phyloP scores from a whole-genome alignment of 192 early-diverging fungal species.

The Funneliformis geosporum region DNA sequence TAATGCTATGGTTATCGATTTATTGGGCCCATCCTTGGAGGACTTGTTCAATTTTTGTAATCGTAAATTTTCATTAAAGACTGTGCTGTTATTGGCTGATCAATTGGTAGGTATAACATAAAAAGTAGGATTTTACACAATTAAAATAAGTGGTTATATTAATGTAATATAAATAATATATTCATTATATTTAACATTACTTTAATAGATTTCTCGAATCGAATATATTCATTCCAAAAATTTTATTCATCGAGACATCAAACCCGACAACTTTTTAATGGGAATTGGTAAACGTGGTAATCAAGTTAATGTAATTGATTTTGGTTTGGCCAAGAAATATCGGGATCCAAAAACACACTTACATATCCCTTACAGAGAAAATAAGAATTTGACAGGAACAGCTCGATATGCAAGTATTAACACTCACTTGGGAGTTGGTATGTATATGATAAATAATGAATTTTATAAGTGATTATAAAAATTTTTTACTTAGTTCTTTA shows the following conservation, averaged over 20 bases:
- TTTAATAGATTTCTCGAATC: constrained; percentile 62
- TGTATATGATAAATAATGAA: constrained; percentile 22
- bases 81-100: constrained; percentile 82
- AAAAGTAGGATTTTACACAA: neutral
- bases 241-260: constrained; percentile 90
- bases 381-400: constrained; percentile 92
- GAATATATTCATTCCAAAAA: constrained; percentile 84
- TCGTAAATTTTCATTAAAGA: constrained; percentile 87
- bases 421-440: constrained; percentile 79
- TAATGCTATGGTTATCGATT: constrained; percentile 86
- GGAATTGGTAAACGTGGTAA: constrained; percentile 82
- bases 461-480: constrained; percentile 1
- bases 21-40: constrained; percentile 89
- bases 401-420: constrained; percentile 92
- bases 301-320: constrained; percentile 88
- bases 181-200: neutral
- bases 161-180: neutral
- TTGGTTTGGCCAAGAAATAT: constrained; percentile 89
- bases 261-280: constrained; percentile 92
- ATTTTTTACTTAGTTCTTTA: neutral
- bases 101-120: constrained; percentile 64
- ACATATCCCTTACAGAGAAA: constrained; percentile 91
- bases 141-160: no score
- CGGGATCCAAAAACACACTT: constrained; percentile 78
- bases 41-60: constrained; percentile 90